A percentile compares a stretch with the other conserved stretches of the same genome.
Conservation (phyloP, 371 early-diverging fungal genomes). For the Actinomortierella wolfii region DNA sequence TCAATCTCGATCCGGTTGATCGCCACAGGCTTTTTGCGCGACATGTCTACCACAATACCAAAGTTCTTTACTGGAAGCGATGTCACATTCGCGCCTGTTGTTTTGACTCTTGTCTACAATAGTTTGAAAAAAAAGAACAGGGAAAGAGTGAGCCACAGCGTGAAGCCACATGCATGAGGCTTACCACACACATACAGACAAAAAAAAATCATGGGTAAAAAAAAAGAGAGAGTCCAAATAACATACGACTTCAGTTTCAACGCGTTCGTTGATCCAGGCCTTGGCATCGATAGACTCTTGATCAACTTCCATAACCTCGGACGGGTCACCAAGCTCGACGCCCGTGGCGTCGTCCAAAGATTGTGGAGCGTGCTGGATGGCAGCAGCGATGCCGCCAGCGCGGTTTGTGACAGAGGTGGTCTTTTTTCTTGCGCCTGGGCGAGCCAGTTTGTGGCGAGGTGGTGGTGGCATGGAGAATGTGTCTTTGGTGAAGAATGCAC, state of each 20-base stretch:
- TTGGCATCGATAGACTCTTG: constrained; percentile 50
- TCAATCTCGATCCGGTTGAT: constrained; percentile 67
- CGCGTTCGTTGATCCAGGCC: constrained; percentile 58
- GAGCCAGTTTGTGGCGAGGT: too few relatives aligned
- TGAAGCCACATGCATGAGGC: too few relatives aligned
- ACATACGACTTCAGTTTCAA: constrained; percentile 58
- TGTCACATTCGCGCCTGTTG: constrained; percentile 55
- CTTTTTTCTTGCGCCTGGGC: too few relatives aligned
- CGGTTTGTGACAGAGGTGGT: too few relatives aligned
- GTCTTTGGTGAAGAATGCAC: too few relatives aligned
- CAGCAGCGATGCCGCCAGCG: too few relatives aligned
- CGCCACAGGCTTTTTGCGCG: constrained; percentile 54
- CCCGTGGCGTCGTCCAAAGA: too few relatives aligned
- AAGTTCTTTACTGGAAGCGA: constrained; percentile 60
- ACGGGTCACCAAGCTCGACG: too few relatives aligned
- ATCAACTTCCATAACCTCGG: constrained; percentile 27
- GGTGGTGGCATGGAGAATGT: too few relatives aligned
- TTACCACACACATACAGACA: neutral
- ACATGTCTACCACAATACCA: constrained; percentile 62
- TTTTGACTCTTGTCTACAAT: constrained; percentile 55
- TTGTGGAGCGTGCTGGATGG: too few relatives aligned
- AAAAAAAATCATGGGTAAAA: neutral
- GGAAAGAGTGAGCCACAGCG: neutral
- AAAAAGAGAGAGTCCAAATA: neutral
- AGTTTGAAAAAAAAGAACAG: neutral